Conservation (phyloP, 2,329 filamentous ascomycete genomes). For the Xylariaceae sp. region DNA sequence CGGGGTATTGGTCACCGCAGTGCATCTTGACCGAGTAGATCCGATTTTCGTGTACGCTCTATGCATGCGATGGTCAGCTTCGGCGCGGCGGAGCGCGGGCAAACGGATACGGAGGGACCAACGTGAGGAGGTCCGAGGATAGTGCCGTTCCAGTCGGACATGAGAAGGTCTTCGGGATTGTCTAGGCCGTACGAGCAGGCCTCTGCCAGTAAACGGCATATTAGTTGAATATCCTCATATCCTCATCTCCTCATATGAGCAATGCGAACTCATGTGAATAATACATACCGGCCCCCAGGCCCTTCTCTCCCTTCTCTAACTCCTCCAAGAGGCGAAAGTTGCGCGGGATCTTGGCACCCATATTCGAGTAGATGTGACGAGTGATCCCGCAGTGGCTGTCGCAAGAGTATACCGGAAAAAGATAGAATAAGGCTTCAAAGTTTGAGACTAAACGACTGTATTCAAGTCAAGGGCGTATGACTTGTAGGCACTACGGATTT, state of each 20-base stretch:
- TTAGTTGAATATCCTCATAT: not conserved
- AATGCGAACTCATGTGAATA: slow-evolving; percentile 1
- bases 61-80: slow-evolving; percentile 12
- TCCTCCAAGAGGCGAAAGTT: slow-evolving; percentile 97
- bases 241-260: not conserved
- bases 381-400: not conserved
- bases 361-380: slow-evolving; percentile 13
- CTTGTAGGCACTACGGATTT: not conserved
- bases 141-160: slow-evolving; percentile 99
- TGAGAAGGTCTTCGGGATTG: slow-evolving; percentile 90
- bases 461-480: not conserved
- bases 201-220: slow-evolving; percentile 55
- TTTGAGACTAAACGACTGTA: not conserved
- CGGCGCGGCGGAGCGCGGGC: not conserved
- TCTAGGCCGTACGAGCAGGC: slow-evolving; percentile 96
- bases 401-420: not conserved
- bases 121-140: slow-evolving; percentile 97
- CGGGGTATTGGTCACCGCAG: slow-evolving; percentile 88
- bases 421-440: not conserved
- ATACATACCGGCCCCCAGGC: slow-evolving; percentile 77
- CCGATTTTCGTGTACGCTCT: slow-evolving; percentile 97
- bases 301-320: slow-evolving; percentile 98
- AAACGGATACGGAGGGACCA: slow-evolving; percentile 44
- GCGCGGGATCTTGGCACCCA: slow-evolving; percentile 76
- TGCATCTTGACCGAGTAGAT: slow-evolving; percentile 99